These are phyloP conservation scores for Neonothopanus nambi DNA, from an alignment of 1,284 basidiomycete species.

Conservation along the genomic window DNA sequence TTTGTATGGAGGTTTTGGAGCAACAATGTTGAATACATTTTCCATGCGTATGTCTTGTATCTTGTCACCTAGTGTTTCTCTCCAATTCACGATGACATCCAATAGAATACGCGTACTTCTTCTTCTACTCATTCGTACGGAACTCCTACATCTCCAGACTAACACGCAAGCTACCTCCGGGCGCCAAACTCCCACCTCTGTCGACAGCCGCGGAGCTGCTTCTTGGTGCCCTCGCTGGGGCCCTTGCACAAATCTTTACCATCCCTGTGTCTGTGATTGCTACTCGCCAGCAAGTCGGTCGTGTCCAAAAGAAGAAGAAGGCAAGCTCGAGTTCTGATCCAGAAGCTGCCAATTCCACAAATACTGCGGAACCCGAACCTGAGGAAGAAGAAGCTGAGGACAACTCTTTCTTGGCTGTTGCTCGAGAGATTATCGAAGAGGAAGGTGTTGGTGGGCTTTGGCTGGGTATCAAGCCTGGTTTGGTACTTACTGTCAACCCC, in stretches of 20 bases:
- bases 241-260: conserved; percentile 96
- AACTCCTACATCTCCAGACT: conserved; percentile 78
- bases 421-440: conserved; percentile 87
- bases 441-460: conserved; percentile 92
- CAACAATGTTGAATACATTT: conserved; percentile 99
- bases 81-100: conserved; percentile 10
- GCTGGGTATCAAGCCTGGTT: conserved; percentile 90
- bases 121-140: conserved; percentile 94
- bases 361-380: conserved; percentile 6
- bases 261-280: conserved; percentile 98
- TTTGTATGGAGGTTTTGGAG: conserved; percentile 91
- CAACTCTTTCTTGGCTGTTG: conserved; percentile 79
- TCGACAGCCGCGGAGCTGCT: conserved; percentile 84
- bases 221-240: conserved; percentile 91
- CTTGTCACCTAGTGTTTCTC: background rate
- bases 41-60: conserved; percentile 76
- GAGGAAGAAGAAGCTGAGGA: conserved; percentile 36
- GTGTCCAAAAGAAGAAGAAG: conserved; percentile 21
- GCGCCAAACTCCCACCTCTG: conserved; percentile 58
- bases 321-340: background rate
- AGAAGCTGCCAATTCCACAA: conserved; percentile 9
- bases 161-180: conserved; percentile 52
- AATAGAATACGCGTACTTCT: conserved; percentile 98
- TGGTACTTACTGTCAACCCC: conserved; percentile 95
- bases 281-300: conserved; percentile 92